Evolutionary conservation across 1,284 basidiomycete species (phyloP), one percentile per base, ranked within the genome.

Genomic region (Sanghuangporus baumii): DNA sequence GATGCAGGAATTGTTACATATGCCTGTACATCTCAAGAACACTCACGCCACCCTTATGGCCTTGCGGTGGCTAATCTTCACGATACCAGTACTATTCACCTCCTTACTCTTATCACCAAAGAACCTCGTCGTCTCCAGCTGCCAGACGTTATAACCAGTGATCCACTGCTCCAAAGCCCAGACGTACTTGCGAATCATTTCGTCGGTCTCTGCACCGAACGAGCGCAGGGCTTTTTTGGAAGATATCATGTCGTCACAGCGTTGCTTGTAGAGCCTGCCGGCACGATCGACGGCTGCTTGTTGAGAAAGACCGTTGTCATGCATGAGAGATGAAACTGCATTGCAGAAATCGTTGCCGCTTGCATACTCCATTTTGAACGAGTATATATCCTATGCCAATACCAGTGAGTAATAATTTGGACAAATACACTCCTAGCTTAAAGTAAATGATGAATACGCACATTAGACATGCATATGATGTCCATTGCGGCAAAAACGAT

Each of bases 361-460:
- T 50, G 83, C 79, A 69, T 87, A 83, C 69, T 89, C 87, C 69
- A 86, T 83, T 70, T 86, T 82, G 72, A 87, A 89, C 7, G 86
- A 88, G 69, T 88, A 88, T 12, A 88, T 74, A 61, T 89, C 87
- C 87, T 88, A 66, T 52, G 18, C 31, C 47, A 18, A n/a, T n/a
- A 9, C 37, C 26, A 38, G 36, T n/a, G 40, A 51, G 12, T 12
- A 41, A n/a, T 41, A 3, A n/a, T 41, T 12, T 12, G 40, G 40
- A 50, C 23, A 23, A 16, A 50, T 12, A 18, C 38, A 47, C 31
- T 23, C 23, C 12, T 26, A 43, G 46, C 31, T 56, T 54, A 5
- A 59, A 56, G 34, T 34, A n/a, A 26, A 41, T 20, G 64, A 41
- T 20, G 14, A 12, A 26, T 20, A 40, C 62, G 18, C 36, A 60